Conservation (phyloP, 768 basidiomycete genomes). For the Mycena sanguinolenta region DNA sequence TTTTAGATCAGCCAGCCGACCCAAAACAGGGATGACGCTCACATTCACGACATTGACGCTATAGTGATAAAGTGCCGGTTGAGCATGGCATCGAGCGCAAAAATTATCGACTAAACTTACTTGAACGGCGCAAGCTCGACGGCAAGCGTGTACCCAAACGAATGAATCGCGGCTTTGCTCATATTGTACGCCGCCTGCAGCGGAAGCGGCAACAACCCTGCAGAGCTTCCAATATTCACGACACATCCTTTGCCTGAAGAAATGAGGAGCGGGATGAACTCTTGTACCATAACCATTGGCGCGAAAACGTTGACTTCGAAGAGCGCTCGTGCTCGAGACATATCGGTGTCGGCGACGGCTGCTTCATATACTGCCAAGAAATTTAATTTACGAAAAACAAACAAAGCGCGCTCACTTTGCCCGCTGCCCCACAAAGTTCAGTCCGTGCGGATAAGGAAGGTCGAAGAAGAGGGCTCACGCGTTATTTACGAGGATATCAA, state of each 20-base stretch:
- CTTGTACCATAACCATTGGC: conserved; percentile 15
- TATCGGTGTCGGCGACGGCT: conserved; percentile 6
- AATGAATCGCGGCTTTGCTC: conserved; percentile 46
- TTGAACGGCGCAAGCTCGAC: conserved; percentile 48
- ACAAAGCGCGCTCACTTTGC: background rate
- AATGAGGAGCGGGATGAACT: conserved; percentile 8
- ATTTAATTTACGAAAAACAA: background rate
- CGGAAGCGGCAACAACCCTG: conserved; percentile 42
- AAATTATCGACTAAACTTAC: conserved; percentile 21
- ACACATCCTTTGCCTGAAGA: background rate
- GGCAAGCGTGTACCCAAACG: conserved; percentile 44
- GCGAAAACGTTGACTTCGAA: conserved; percentile 5
- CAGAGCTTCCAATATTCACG: conserved; percentile 17
- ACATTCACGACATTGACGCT: background rate
- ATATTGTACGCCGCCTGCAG: conserved; percentile 44
- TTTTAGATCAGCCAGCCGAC: background rate
- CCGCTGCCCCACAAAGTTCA: background rate
- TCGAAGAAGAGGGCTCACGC: background rate
- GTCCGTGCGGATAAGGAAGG: background rate
- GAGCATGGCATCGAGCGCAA: background rate
- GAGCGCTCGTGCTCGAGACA: background rate
- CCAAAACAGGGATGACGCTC: background rate
- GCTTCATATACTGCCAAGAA: background rate
- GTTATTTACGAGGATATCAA: conserved; percentile 6
- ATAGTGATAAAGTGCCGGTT: background rate